Evolutionary conservation across 805 yeast genomes (phyloP).

Genomic region (Suhomyces sp.): DNA sequence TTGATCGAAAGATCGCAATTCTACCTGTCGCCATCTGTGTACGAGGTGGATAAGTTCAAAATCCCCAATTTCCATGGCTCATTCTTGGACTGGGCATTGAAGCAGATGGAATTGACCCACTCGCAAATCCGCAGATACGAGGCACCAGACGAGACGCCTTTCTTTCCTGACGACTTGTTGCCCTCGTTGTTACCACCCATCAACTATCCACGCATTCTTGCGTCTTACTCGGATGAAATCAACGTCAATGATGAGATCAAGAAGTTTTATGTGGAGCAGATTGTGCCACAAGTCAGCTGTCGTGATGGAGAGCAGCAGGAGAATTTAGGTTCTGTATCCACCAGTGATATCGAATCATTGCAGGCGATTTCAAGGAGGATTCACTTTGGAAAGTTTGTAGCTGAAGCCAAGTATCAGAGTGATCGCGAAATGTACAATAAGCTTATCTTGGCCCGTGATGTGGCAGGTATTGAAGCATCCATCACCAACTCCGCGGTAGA

Average conservation of each 20-base stretch:
- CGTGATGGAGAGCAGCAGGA: slow-evolving; percentile 73
- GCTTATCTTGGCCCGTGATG: slow-evolving; percentile 65
- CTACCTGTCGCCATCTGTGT: slow-evolving; percentile 70
- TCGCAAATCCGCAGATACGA: slow-evolving; percentile 85
- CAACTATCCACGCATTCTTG: slow-evolving; percentile 76
- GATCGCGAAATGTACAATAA: slow-evolving; percentile 63
- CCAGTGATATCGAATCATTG: slow-evolving; percentile 80
- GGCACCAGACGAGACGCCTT: slow-evolving; percentile 93
- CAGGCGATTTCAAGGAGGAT: slow-evolving; percentile 89
- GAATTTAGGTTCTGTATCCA: slow-evolving; percentile 83
- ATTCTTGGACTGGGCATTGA: slow-evolving; percentile 81
- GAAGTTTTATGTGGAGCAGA: slow-evolving; percentile 63
- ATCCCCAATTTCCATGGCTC: slow-evolving; percentile 75
- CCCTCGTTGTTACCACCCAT: slow-evolving; percentile 80
- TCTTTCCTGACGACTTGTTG: slow-evolving; percentile 67
- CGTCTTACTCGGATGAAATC: slow-evolving; percentile 69
- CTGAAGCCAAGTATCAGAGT: slow-evolving; percentile 83
- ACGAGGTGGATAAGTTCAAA: slow-evolving; percentile 52
- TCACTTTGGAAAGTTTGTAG: slow-evolving; percentile 97
- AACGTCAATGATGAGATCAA: slow-evolving; percentile 73
- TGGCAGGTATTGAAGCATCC: slow-evolving; percentile 69
- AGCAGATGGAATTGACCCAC: slow-evolving; percentile 63
- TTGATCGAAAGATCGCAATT: slow-evolving; percentile 93
- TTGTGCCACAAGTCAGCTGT: slow-evolving; percentile 73
- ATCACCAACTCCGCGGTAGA: slow-evolving; percentile 91